phyloP scores from a whole-genome alignment of 768 basidiomycete species.

The Trametes meyenii region DNA sequence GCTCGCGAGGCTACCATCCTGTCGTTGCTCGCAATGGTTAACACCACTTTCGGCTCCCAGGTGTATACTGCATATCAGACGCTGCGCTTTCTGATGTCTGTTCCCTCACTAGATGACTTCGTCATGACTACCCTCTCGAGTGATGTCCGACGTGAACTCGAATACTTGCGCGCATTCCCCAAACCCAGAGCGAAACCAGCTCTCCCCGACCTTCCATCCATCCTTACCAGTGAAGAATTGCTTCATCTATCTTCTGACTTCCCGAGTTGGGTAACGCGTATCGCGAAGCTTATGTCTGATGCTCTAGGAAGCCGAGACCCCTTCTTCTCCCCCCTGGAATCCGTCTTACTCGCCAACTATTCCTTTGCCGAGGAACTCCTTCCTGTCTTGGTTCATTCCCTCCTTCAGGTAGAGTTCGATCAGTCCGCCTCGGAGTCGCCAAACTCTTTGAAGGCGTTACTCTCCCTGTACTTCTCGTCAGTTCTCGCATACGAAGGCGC shows the following conservation, averaged over 20 bases:
- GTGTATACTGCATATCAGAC: constrained; percentile 65
- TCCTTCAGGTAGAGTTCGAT: constrained; percentile 46
- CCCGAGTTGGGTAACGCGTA: constrained; percentile 59
- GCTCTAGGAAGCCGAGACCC: constrained; percentile 53
- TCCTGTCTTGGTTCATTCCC: constrained; percentile 73
- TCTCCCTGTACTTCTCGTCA: constrained; percentile 59
- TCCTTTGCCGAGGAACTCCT: constrained; percentile 68
- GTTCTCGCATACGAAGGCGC: constrained; percentile 48
- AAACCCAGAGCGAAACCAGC: constrained; percentile 26
- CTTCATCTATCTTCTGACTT: constrained; percentile 53
- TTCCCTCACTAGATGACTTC: constrained; percentile 36
- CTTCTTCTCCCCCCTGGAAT: constrained; percentile 71
- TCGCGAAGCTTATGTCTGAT: constrained; percentile 62
- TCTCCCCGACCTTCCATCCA: constrained; percentile 41
- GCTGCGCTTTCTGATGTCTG: constrained; percentile 59
- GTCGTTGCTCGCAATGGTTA: constrained; percentile 60
- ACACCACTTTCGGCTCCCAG: constrained; percentile 48
- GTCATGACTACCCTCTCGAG: constrained; percentile 37
- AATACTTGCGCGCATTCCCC: constrained; percentile 31
- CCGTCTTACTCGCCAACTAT: constrained; percentile 57
- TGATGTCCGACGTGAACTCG: constrained; percentile 28
- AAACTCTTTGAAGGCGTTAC: constrained; percentile 32
- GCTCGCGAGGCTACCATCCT: constrained; percentile 55
- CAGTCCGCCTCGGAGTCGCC: constrained; percentile 23
- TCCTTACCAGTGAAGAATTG: constrained; percentile 39